These are phyloP conservation scores for Clausena lansium DNA, from an alignment of 345 rosid genomes.

Conservation along the genomic window DNA sequence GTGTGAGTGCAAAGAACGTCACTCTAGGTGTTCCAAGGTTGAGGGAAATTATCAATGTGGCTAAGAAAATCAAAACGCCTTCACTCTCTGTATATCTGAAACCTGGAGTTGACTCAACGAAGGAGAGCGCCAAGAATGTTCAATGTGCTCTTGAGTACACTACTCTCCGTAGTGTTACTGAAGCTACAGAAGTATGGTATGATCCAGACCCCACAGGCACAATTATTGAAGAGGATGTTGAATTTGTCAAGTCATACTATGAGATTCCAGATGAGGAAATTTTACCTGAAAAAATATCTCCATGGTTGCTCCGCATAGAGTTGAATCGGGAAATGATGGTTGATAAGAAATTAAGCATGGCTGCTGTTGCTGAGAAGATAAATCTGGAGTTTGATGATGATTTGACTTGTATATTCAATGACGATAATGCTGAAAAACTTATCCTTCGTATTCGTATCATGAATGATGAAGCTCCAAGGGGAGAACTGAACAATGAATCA, in stretches of 20 bases:
- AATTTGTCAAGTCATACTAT: slow-evolving; percentile 90
- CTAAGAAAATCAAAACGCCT: slow-evolving; percentile 93
- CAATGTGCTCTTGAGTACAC: slow-evolving; percentile 98
- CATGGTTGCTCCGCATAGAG: slow-evolving; percentile 96
- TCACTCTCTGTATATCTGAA: slow-evolving; percentile 77
- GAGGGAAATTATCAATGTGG: slow-evolving; percentile 93
- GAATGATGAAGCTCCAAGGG: slow-evolving; percentile 94
- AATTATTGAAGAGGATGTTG: slow-evolving; percentile 81
- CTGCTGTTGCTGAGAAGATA: slow-evolving; percentile 94
- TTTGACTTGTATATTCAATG: slow-evolving; percentile 74
- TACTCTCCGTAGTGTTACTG: slow-evolving; percentile 90
- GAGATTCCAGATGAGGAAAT: slow-evolving; percentile 99
- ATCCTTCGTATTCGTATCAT: slow-evolving; percentile 92
- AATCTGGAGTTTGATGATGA: slow-evolving; percentile 90
- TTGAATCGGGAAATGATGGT: slow-evolving; percentile 99
- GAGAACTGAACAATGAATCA: slow-evolving; percentile 75
- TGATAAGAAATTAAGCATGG: slow-evolving; percentile 96
- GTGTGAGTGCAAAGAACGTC: slow-evolving; percentile 99
- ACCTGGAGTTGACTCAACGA: slow-evolving; percentile 71
- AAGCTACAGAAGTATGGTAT: slow-evolving; percentile 97
- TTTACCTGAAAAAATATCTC: slow-evolving; percentile 88
- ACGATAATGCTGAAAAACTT: slow-evolving; percentile 89
- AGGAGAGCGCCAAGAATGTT: slow-evolving; percentile 90
- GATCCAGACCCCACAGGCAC: slow-evolving; percentile 96
- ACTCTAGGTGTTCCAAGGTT: slow-evolving; percentile 97